Evolutionary conservation across 768 basidiomycete species (phyloP), one percentile per base, ranked within the genome.

Genomic region (button mushroom (Agaricus bisporus)): DNA sequence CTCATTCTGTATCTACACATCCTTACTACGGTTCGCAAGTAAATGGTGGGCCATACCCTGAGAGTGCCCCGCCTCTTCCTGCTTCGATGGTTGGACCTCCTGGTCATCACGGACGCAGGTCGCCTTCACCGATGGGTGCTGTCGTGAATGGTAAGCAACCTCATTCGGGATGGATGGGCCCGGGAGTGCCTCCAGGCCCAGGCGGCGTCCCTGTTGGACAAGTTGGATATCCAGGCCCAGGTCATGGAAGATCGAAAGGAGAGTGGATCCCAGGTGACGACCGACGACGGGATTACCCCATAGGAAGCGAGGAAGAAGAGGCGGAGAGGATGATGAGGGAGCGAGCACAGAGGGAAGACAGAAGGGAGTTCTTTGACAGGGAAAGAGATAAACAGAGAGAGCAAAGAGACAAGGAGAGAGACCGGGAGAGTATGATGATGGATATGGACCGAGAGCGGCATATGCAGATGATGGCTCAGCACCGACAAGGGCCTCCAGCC

Each of bases 71-170:
- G 20, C 51, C 61, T 1, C 55, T 61, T 6, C 42, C 47, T 36
- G 53, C 54, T 37, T 41, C 52, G 15, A 41, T 58, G 15, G 26
- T 58, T 22, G 57, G 58, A 20, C 44, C 61, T 43, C 20, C 56
- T 7, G 48, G 51, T n/a, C 60, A 61, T 45, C 60, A 61, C 38
- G 59, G 64, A 17, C 65, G 70, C 20, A 63, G 71, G 37, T 74
- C 74, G 9, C 63, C 66, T 14, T 74, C 74, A n/a, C 73, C 74
- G 20, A 64, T 68, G 22, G 66, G 63, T 38, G 54, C 66, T 25
- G 46, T 65, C 37, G 55, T 64, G 11, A 70, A 70, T 45, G 70
- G 57, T 41, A 57, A 55, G 20, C 55, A 56, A 7, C 42, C 41
- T 49, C 42, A 43, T 20, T 50, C 44, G 2, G 37, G 22, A 8